Base-by-base conservation (phyloP, 345 rosid genomes). In the Brassica rapa region DNA sequence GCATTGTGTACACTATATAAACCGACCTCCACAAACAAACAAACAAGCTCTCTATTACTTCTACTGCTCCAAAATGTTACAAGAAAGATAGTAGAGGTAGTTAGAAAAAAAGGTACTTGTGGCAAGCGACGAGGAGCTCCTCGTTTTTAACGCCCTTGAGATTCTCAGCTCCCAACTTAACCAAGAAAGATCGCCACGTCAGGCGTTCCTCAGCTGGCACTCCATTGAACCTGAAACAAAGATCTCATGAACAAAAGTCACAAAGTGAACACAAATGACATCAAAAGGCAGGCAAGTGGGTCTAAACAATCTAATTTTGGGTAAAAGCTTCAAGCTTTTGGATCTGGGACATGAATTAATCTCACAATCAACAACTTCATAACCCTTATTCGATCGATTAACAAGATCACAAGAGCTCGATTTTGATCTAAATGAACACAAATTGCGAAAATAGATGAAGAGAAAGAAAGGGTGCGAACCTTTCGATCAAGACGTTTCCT, bases 111-210 rank as follows among this genome's bases (percentile, higher is more conserved):
- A 10, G 89, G 15, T 88, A 93, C 98, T 93, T 95, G 90, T 93
- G 96, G 82, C 91, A 93, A 68, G 99, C 96, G 80, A 93, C 94
- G 39, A 95, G 93, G 14, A 93, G 98, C 82, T 93, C 99, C 83
- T 93, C 99, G 80, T 93, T 93, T 66, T 90, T 95, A 11, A 87
- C 89, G 61, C 97, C 96, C 77, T 85, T 89, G 61, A 95, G 98
- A 83, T 95, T 95, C 75, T 93, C 96, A 0, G 91, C 92, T 75
- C 99, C 98, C 61, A 93, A 82, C 84, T 93, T 95, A 6, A 95
- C 96, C 80, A 95, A 82, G 90, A 93, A 95, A 37, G 98, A 84
- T 79, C 98, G 80, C 97, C 99, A 93, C 68, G 91, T 96, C 11
- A 93, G 83, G 30, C 93, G 87, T 77, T 95, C 98, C 85, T 95